Evolutionary conservation across 148 eudicot genomes (phyloP), one percentile per base, ranked within the genome.

Genomic region (Silene conica): DNA sequence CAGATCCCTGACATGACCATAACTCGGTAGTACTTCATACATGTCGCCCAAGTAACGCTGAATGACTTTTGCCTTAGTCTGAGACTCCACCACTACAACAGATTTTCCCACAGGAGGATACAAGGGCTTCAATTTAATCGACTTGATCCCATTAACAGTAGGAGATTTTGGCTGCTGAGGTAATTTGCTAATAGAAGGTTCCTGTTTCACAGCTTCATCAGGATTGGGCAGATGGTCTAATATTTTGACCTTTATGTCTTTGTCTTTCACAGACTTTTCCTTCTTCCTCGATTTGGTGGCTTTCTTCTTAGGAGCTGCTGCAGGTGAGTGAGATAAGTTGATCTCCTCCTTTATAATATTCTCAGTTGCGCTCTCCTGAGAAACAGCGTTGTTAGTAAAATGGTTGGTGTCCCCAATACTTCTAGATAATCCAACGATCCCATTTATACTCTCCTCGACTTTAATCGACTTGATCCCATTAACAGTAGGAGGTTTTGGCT

Each of bases 1-100:
- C 91, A 95, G 86, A 78, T 95, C 99, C 81, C 99, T 87, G 21
- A 95, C 92, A 87, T 92, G 99, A 66, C 99, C 99, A 90, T 90
- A 88, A 87, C 99, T 95, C 22, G 99, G 99, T 71, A 95, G 55
- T 15, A 95, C 97, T 76, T 92, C 96, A 83, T 83, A 95, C 96
- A 86, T 90, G 64, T 90, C 89, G 72, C 99, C 99, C 63, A 95
- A 96, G 82, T 95, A 95, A n/a, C 92, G 89, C 83, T 95, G 99
- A 78, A 95, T 95, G 76, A 95, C 92, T 79, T 85, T 95, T 63
- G 99, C 99, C 86, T 95, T 95, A 31, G 97, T 89, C 22, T 76
- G 76, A 64, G 99, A 95, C 83, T 95, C 99, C 73, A 95, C 99
- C 78, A 95, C 91, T 69, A 95, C 76, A 63, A 95, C 91, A 73